Evolutionary conservation across 345 rosid genomes (phyloP), one percentile per base, ranked within the genome.

Genomic region (Arabis alpina): DNA sequence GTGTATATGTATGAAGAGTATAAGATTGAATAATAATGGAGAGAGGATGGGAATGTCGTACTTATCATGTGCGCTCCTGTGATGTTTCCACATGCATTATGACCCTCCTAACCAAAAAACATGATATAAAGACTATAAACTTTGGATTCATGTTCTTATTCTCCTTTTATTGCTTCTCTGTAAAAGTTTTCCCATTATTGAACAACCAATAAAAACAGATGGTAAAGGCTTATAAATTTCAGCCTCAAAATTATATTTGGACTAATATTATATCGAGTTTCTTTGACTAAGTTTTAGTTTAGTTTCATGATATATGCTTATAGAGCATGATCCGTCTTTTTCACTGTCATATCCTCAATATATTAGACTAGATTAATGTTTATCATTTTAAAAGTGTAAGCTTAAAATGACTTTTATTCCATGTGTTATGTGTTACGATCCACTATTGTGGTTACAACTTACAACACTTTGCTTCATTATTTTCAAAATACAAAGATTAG

Each of bases 31-130:
- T 57, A 74, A 67, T 74, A 59, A 74, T 60, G 49, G 67, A 67
- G 68, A 51, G 54, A 59, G 48, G 42, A 66, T 74, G 68, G 67
- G 77, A 59, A 66, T 66, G 73, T 51, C 62, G 54, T 66, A 59
- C 54, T 36, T 68, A 45, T 36, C 73, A 74, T 74, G 77, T 74
- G 77, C 73, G 41, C 51, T 66, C 36, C 55, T 43, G 55, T 73
- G 59, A 66, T 60, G 9, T 60, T 24, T 59, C 28, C 78, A 74
- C 78, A 74, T 67, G 73, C 68, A 61, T 54, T 25, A 53, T 67
- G 73, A 52, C 77, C 77, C 77, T 28, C 52, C 77, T 43, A 44
- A 66, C 44, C 50, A 43, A 59, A 66, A 57, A 67, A 59, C 56
- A 4, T 5, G 37, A 57, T 50, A 36, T 49, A 65, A 73, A 27